Percentiles rank a stretch among this genome's conserved stretches.
These are phyloP conservation scores for Neonectria ditissima DNA, from an alignment of 2,329 filamentous ascomycete genomes.

Conservation along the genomic window DNA sequence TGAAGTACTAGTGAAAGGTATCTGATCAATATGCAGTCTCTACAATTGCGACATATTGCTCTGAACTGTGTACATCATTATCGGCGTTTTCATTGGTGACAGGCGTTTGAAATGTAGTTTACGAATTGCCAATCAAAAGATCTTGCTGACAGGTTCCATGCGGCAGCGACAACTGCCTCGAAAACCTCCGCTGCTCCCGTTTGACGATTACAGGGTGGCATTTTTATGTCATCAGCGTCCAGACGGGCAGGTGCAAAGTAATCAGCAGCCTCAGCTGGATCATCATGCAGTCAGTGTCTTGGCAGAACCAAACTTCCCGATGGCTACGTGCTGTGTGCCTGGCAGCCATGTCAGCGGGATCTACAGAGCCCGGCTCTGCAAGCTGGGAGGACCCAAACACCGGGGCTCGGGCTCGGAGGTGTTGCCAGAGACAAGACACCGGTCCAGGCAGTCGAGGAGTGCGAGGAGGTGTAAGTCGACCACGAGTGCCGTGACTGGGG, in stretches of 20 bases:
- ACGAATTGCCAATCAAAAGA: not conserved
- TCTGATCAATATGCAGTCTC: too few species aligned
- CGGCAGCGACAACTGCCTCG: not conserved
- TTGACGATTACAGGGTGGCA: not conserved
- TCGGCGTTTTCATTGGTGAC: not conserved
- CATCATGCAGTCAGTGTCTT: not conserved
- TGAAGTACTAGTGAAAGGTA: too few species aligned
- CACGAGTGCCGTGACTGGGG: not conserved
- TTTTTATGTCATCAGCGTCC: not conserved
- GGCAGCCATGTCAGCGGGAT: slow-evolving; percentile 3
- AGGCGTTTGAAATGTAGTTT: not conserved
- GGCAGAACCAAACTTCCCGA: not conserved
- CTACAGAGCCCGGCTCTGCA: not conserved
- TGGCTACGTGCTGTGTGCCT: not conserved
- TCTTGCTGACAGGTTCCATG: not conserved
- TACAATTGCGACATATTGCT: too few species aligned
- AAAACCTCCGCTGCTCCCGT: not conserved
- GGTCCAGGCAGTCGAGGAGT: not conserved
- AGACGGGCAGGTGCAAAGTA: not conserved
- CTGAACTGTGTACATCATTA: not conserved
- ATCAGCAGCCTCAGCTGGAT: not conserved
- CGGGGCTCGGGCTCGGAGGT: not conserved
- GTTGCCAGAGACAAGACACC: slow-evolving; percentile 1
- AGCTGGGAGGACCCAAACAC: not conserved
- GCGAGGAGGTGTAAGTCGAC: slow-evolving; percentile 3